These are phyloP conservation scores for Ustilago cynodontis DNA, from an alignment of 1,284 basidiomycete genomes.

Conservation along the genomic window DNA sequence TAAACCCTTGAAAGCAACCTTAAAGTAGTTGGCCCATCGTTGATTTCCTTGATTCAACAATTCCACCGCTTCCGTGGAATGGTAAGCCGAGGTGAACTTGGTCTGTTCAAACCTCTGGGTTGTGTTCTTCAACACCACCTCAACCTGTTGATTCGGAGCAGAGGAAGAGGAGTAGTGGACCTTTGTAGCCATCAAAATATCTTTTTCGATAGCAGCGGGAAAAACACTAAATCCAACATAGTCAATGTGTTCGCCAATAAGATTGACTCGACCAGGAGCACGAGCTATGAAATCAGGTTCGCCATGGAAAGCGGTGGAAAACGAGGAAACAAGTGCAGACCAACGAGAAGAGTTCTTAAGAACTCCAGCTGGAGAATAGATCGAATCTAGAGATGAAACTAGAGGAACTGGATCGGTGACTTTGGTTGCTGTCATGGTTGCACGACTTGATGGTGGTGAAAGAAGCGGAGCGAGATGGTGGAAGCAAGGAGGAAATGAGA, in stretches of 20 bases:
- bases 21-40: slow-evolving; percentile 69
- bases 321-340: slow-evolving; percentile 47
- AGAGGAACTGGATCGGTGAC: slow-evolving; percentile 60
- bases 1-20: slow-evolving; percentile 66
- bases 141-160: slow-evolving; percentile 16
- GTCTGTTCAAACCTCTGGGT: slow-evolving; percentile 49
- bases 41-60: slow-evolving; percentile 57
- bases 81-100: slow-evolving; percentile 48
- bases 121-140: slow-evolving; percentile 58
- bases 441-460: neutral
- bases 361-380: slow-evolving; percentile 59
- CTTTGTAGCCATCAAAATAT: slow-evolving; percentile 67
- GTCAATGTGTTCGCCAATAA: slow-evolving; percentile 69
- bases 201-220: slow-evolving; percentile 68
- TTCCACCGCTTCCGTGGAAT: slow-evolving; percentile 39
- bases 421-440: slow-evolving; percentile 22
- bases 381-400: slow-evolving; percentile 47
- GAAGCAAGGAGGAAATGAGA: neutral
- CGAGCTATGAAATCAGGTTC: slow-evolving; percentile 64
- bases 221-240: slow-evolving; percentile 67
- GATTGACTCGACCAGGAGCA: slow-evolving; percentile 67
- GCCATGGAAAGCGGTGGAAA: slow-evolving; percentile 37
- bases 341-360: slow-evolving; percentile 54
- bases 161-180: slow-evolving; percentile 25
- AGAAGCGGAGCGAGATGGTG: neutral